Evolutionary conservation across 2,329 filamentous ascomycete genomes (phyloP).

Genomic region (Colletotrichum sp.): DNA sequence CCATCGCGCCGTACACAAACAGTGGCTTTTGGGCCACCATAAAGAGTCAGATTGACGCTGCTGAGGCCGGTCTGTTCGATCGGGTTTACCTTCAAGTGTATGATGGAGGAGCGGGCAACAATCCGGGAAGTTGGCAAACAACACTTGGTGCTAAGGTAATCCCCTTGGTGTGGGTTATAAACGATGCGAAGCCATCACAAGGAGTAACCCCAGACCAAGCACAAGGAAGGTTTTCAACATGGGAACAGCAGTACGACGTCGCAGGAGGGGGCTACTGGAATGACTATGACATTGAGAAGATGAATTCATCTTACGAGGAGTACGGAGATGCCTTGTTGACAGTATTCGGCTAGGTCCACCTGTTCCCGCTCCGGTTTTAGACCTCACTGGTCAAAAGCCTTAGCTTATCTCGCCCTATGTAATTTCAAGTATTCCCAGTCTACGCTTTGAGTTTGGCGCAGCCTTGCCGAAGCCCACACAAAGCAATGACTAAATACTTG

Average conservation of each 20-base stretch:
- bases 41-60: conserved; percentile 32
- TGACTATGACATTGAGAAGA: conserved; percentile 52
- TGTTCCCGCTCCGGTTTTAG: neutral
- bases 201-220: conserved; percentile 43
- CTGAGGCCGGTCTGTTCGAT: conserved; percentile 36
- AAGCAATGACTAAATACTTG: fast-evolving
- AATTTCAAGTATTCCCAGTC: neutral
- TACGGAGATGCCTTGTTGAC: conserved; percentile 32
- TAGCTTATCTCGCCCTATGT: neutral
- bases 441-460: neutral
- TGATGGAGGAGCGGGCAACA: conserved; percentile 46
- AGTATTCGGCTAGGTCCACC: conserved; percentile 25
- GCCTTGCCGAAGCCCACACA: neutral
- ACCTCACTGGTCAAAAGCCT: neutral
- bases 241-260: conserved; percentile 34
- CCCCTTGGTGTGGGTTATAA: conserved; percentile 49
- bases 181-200: conserved; percentile 48
- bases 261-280: conserved; percentile 51
- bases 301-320: conserved; percentile 39
- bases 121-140: conserved; percentile 42
- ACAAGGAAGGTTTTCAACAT: conserved; percentile 35
- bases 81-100: conserved; percentile 50
- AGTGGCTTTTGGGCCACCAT: conserved; percentile 40
- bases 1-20: conserved; percentile 48
- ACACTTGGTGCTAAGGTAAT: conserved; percentile 44